Base-by-base conservation (phyloP, 148 eudicot species). In the Rhododendron ovatum region DNA sequence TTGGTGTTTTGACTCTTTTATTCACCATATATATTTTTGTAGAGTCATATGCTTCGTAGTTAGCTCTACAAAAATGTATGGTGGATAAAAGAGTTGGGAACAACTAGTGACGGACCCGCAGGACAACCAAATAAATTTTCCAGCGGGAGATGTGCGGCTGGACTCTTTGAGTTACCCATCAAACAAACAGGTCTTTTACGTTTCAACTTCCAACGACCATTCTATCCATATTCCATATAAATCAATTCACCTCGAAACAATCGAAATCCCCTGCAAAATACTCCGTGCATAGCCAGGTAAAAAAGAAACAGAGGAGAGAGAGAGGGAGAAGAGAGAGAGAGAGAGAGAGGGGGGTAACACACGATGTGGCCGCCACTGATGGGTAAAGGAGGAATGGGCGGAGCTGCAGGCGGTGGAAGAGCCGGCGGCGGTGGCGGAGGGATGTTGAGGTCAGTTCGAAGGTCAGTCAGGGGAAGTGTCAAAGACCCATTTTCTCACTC, bases 371-470 rank as follows among this genome's bases (percentile, higher is more conserved):
- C 76, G 41, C 39, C 76, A 5, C 26, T 67, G 33, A 7, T 71
- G 76, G 76, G 76, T 30, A 33, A 26, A 65, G 33, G 76, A 71
- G 76, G 41, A 71, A 71, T 33, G 41, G 80, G 89, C 8, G 81
- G 88, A 33, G 82, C 84, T 12, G 87, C 86, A 0, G 86, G 82
- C 0, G 55, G 47, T 7, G 76, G 76, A 71, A 71, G 76, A 71
- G 15, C 35, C 75, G 75, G 75, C 18, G 75, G 75, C 17, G 84
- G 89, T 11, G 84, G 89, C 30, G 89, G 91, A 26, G 86, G 91
- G 50, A 55, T 89, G 83, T 41, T 89, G 15, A 88, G 89, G 73
- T 87, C 88, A 1, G 90, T 88, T 2, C 91, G 87, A 10, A 93
- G 91, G 55, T 78, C 81, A 0, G 78, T 89, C 3, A 89, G 90